Evolutionary conservation across 2,329 filamentous ascomycete species (phyloP).

Genomic region (Cordyceps cateniannulata): DNA sequence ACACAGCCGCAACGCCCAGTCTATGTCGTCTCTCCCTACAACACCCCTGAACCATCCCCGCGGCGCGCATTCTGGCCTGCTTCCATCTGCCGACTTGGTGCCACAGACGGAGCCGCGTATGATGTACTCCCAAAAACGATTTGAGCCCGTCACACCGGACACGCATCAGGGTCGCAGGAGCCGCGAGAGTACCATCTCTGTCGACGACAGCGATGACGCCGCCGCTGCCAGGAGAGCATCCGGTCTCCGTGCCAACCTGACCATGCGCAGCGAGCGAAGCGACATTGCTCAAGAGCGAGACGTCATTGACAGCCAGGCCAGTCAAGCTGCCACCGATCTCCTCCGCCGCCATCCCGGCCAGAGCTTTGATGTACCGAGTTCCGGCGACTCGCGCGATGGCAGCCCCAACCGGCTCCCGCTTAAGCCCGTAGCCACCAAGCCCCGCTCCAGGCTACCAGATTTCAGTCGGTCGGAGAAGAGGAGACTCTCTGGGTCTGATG

Average conservation of each 20-base stretch:
- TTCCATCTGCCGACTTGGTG: conserved; percentile 57
- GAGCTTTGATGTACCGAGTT: conserved; percentile 44
- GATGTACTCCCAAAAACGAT: conserved; percentile 34
- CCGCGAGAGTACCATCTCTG: conserved; percentile 81
- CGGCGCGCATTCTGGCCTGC: conserved; percentile 44
- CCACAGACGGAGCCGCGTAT: conserved; percentile 52
- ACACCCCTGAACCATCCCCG: conserved; percentile 57
- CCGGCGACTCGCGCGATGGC: conserved; percentile 36
- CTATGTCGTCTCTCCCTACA: conserved; percentile 75
- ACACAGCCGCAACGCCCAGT: conserved; percentile 72
- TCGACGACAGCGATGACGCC: conserved; percentile 52
- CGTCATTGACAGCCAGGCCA: conserved; percentile 68
- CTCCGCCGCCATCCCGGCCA: conserved; percentile 53
- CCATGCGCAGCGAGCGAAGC: conserved; percentile 14
- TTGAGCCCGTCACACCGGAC: conserved; percentile 39
- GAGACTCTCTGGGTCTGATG: conserved; percentile 36
- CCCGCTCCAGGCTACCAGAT: conserved; percentile 35
- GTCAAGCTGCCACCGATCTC: conserved; percentile 69
- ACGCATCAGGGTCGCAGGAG: conserved; percentile 54
- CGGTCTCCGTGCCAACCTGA: conserved; percentile 24
- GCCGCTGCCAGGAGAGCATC: conserved; percentile 27
- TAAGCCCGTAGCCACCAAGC: conserved; percentile 35
- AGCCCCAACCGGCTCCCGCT: conserved; percentile 30
- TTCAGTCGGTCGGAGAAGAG: conserved; percentile 44
- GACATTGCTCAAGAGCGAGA: conserved; percentile 36